Percentiles rank a stretch among this genome's conserved stretches.
Conservation (phyloP, 371 early-diverging fungal species). For the Mucor lusitanicus region DNA sequence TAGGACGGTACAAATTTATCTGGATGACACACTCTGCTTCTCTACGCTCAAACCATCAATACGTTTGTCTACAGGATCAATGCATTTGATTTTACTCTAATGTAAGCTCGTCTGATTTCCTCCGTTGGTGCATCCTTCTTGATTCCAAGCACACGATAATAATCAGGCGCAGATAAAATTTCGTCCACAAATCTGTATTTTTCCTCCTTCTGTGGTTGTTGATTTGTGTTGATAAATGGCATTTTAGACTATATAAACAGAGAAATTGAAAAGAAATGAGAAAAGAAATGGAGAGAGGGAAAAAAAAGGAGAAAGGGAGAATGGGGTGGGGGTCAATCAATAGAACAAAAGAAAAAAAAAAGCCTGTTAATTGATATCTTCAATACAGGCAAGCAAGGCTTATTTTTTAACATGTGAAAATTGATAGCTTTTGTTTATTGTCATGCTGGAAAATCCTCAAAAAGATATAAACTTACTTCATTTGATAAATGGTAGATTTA, state of each 20-base stretch:
- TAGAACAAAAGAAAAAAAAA: neutral
- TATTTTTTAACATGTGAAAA: slow-evolving; percentile 1
- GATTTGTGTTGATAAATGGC: slow-evolving; percentile 23
- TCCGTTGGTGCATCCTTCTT: slow-evolving; percentile 30
- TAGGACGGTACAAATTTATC: slow-evolving; percentile 43
- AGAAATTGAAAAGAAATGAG: neutral
- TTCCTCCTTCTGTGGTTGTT: slow-evolving; percentile 21
- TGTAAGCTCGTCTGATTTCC: slow-evolving; percentile 48
- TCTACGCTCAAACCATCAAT: slow-evolving; percentile 17
- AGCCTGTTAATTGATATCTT: neutral
- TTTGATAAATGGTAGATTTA: neutral
- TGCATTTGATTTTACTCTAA: slow-evolving; percentile 26
- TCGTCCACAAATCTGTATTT: slow-evolving; percentile 44
- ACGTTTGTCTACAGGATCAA: neutral
- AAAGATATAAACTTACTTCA: neutral
- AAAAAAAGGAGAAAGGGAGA: neutral
- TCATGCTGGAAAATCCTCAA: neutral
- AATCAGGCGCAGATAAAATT: slow-evolving; percentile 37
- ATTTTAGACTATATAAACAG: slow-evolving; percentile 10
- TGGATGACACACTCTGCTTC: slow-evolving; percentile 50
- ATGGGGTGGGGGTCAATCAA: neutral
- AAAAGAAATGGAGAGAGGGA: neutral
- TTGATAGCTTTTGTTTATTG: neutral
- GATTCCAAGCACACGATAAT: slow-evolving; percentile 40
- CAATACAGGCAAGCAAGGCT: neutral